Evolutionary conservation across 805 yeast species (phyloP), one percentile per base, ranked within the genome.

Genomic region (Cyberlindnera veronae): DNA sequence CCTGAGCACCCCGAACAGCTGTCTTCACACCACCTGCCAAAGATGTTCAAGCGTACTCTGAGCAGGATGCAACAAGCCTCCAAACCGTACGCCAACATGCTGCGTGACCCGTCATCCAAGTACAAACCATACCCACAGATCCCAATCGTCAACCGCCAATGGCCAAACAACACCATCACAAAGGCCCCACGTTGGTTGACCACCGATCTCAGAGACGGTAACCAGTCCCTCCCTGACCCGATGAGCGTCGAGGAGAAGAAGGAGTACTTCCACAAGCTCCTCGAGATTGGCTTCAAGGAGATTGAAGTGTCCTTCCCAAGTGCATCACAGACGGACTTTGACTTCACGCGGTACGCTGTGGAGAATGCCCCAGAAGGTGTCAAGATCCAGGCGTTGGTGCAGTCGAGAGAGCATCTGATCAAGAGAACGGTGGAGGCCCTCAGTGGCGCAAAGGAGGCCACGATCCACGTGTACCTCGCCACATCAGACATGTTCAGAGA

Each of bases 121-220:
- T 83, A 83, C 61, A 64, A 65, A 15, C 67, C 82, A 17, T 77
- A 76, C 50, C 68, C 72, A 41, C 75, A 77, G 21, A 68, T 82
- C 28, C 58, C 71, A 15, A 65, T 83, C 40, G 74, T 77, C 20
- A 73, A 81, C 58, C 71, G 91, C 61, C 71, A 75, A 32, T 83
- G 91, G 91, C 91, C 91, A 16, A 64, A 72, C 51, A 78, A 77
- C 34, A 62, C 71, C 33, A 78, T 83, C 53, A 72, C 75, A 35
- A 79, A 79, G 59, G 83, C 89, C 5, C 91, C 91, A 46, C 71
- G 89, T 58, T 83, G 91, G 91, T 69, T 83, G 39, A 77, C 87
- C 8, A 83, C 91, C 1, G 91, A 83, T 62, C 69, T 83, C 48
- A 74, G 91, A 68, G 91, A 83, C 57, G 91, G 91, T 48, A 83